phyloP scores from a whole-genome alignment of 2,329 filamentous ascomycete species.

The Trichoderma oligosporum region DNA sequence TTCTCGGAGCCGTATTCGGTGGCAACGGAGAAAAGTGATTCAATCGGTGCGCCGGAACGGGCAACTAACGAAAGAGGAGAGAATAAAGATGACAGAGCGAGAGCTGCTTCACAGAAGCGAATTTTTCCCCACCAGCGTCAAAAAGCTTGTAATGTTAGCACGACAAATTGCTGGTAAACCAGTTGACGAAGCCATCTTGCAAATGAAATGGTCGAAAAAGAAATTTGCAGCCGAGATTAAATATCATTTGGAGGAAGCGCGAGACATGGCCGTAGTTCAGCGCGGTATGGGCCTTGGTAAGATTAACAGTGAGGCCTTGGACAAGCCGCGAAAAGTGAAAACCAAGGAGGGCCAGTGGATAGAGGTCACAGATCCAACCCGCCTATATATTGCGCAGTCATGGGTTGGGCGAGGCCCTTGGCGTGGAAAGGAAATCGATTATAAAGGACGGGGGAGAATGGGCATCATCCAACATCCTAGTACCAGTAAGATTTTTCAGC shows the following conservation, averaged over 20 bases:
- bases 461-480: constrained; percentile 66
- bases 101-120: constrained; percentile 58
- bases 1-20: constrained; percentile 65
- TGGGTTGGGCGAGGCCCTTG: constrained; percentile 81
- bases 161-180: constrained; percentile 89
- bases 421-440: constrained; percentile 56
- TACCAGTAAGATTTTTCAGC: constrained; percentile 58
- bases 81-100: constrained; percentile 62
- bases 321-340: constrained; percentile 52
- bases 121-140: constrained; percentile 76
- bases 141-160: constrained; percentile 85
- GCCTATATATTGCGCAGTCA: constrained; percentile 85
- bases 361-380: constrained; percentile 67
- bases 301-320: constrained; percentile 39
- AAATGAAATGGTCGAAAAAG: constrained; percentile 96
- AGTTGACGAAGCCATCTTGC: constrained; percentile 86
- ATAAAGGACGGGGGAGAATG: constrained; percentile 70
- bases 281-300: constrained; percentile 77
- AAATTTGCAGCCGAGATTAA: constrained; percentile 78
- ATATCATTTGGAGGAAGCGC: constrained; percentile 74
- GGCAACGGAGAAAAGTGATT: constrained; percentile 81
- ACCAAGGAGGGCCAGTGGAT: constrained; percentile 73
- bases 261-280: constrained; percentile 73
- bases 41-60: constrained; percentile 64
- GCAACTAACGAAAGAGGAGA: constrained; percentile 53